Evolutionary conservation across 2,329 filamentous ascomycete species (phyloP), one percentile per base, ranked within the genome.

Genomic region (Cladobotryum protrusum): DNA sequence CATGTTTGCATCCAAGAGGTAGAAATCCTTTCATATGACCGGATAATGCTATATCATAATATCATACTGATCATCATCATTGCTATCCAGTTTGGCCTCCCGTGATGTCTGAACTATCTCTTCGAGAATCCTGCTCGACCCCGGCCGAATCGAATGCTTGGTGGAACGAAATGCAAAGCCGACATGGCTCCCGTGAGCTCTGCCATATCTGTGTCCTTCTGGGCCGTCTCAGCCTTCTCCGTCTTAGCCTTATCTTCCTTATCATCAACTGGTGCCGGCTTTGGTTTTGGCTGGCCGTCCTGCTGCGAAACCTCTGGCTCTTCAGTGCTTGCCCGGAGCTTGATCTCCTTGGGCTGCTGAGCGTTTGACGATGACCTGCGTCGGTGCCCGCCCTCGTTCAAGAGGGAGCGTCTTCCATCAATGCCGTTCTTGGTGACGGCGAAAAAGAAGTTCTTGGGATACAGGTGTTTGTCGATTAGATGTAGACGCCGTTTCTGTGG

Each of bases 381-480:
- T 50, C 71, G 71, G 56, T 76, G 72, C 5, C 72, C 68, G 11
- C 70, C 67, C n/a, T 84, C 78, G 44, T 81, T 74, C 12, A 97
- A 73, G 69, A 99, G 82, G 15, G 89, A 95, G 40, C 76, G 83
- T 46, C 88, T 81, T 43, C 85, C 85, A 61, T 96, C 92, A 53
- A 96, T 87, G n/a, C 93, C 93, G 54, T 89, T 83, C 57, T 90
- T 88, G 3, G 95, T 86, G 47, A 97, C 81, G 45, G 83, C 82
- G 61, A 95, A 96, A 67, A 95, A 92, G 69, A 90, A 96, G 60
- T 88, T 87, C 63, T 81, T 83, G 11, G 91, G 92, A 63, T 93
- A 99, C 70, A 85, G 79, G 68, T 99, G 93, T 71, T 96, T 96
- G 73, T 96, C 91, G 57, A 96, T 89, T 57, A 96, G 76, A 72